Base-by-base conservation (phyloP, 2,329 filamentous ascomycete genomes). In the Xylariaceae sp. region DNA sequence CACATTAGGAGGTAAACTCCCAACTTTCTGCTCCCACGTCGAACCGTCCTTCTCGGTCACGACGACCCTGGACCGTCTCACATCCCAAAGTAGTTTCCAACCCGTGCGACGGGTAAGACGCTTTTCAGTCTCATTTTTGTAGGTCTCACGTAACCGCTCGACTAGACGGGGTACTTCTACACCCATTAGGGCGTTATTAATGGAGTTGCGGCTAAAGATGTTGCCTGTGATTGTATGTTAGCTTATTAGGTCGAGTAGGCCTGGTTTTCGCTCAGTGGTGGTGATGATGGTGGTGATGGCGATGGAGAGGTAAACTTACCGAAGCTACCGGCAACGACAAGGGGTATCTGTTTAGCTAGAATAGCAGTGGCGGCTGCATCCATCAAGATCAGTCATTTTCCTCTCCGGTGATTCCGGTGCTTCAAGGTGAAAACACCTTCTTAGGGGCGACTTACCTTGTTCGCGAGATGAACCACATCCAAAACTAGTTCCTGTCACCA, bases 301-400 rank as follows among this genome's bases (percentile, higher is more conserved):
- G n/a, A n/a, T n/a, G n/a, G n/a, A n/a, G n/a, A n/a, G n/a, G n/a
- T n/a, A n/a, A n/a, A n/a, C n/a, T n/a, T n/a, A n/a, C n/a, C 82
- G 58, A 95, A 91, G 67, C 83, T 90, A 38, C 86, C 87, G 0
- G 86, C 76, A 0, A 94, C 82, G 1, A 95, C 87, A 2, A 95
- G 77, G 0, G 85, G 85, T 47, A 94, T 91, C 55, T 84, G 67
- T 67, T 85, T 88, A 14, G 89, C 88, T 1, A 95, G 73, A 44
- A 95, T 85, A 0, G 90, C 85, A 0, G 92, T 96, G 0, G 91
- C 91, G 5, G 89, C 89, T n/a, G n/a, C n/a, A n/a, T n/a, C n/a
- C n/a, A n/a, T n/a, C n/a, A n/a, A n/a, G n/a, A n/a, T n/a, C n/a
- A n/a, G n/a, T n/a, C n/a, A n/a, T n/a, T n/a, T 65, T 95, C 88